Percentiles rank a stretch among this genome's conserved stretches.
phyloP scores from a whole-genome alignment of 306 rosid species.

The Hippophae rhamnoides region DNA sequence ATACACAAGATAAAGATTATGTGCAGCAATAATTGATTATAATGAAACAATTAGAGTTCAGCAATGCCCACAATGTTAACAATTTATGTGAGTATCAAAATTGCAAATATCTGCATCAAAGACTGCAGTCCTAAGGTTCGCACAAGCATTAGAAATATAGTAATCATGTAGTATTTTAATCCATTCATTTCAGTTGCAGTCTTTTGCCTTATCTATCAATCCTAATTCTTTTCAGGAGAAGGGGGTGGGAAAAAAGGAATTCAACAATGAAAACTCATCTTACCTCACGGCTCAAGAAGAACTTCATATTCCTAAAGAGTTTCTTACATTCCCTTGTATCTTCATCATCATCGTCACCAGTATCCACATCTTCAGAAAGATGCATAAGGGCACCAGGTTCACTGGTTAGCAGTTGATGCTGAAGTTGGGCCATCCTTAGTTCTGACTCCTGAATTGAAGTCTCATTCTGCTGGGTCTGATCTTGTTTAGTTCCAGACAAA shows the following conservation, averaged over 20 bases:
- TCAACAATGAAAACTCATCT: constrained; percentile 7
- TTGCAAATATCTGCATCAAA: no score
- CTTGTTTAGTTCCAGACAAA: constrained; percentile 34
- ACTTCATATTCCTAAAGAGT: constrained; percentile 66
- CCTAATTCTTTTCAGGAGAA: neutral
- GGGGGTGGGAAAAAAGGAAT: neutral
- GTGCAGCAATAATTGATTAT: neutral
- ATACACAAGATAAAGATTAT: neutral
- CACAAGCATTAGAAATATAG: no score
- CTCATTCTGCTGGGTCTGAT: constrained; percentile 28
- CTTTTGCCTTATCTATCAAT: neutral
- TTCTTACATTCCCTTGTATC: constrained; percentile 64
- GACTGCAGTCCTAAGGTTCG: no score
- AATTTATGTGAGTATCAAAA: no score
- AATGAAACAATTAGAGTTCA: neutral
- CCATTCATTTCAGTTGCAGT: neutral
- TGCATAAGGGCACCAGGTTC: constrained; percentile 83
- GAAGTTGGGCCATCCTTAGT: constrained; percentile 86
- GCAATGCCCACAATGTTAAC: no score
- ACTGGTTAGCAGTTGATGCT: constrained; percentile 79
- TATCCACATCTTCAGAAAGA: constrained; percentile 55
- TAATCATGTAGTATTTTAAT: neutral
- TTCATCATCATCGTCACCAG: constrained; percentile 60
- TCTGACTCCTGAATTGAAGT: constrained; percentile 41
- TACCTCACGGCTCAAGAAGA: constrained; percentile 93